Percentiles rank a stretch among this genome's conserved stretches.
Evolutionary conservation across 2,329 filamentous ascomycete species (phyloP).

Genomic region (Aspergillus bombycis): DNA sequence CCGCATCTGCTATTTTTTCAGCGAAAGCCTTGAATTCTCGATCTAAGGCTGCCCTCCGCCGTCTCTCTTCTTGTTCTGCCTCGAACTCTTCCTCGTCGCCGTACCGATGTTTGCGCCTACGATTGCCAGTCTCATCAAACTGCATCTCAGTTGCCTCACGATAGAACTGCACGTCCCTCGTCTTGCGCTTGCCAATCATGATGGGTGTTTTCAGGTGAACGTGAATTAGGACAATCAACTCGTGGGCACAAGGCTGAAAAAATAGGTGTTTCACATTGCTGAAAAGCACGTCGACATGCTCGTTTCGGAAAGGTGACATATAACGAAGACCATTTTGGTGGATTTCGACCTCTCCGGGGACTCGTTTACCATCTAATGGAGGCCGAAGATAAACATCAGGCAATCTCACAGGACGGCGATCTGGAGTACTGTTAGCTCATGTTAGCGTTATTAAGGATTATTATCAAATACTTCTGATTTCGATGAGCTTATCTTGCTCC

Average conservation of each 20-base stretch:
- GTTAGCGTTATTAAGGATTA: not conserved
- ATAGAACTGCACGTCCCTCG: slow-evolving; percentile 98
- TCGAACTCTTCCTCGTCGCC: slow-evolving; percentile 99
- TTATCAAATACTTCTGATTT: slow-evolving; percentile 76
- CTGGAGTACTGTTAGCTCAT: slow-evolving; percentile 56
- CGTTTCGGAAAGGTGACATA: slow-evolving; percentile 75
- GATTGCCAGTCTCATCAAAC: slow-evolving; percentile 97
- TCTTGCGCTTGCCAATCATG: slow-evolving; percentile 98
- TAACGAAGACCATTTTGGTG: slow-evolving; percentile 99
- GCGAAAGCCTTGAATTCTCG: slow-evolving; percentile 95
- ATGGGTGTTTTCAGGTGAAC: slow-evolving; percentile 98
- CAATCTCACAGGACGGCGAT: slow-evolving; percentile 85
- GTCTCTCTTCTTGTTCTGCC: slow-evolving; percentile 93
- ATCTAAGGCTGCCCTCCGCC: slow-evolving; percentile 87
- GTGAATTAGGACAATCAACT: slow-evolving; percentile 97
- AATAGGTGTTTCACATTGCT: slow-evolving; percentile 98
- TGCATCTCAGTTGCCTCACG: slow-evolving; percentile 97
- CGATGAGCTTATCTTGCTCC: slow-evolving; percentile 94
- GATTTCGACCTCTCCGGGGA: slow-evolving; percentile 93
- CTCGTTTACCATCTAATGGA: slow-evolving; percentile 93
- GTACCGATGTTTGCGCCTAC: slow-evolving; percentile 95
- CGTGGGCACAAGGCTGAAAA: slow-evolving; percentile 96
- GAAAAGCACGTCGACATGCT: slow-evolving; percentile 92
- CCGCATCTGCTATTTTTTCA: slow-evolving; percentile 96
- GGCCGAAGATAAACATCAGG: slow-evolving; percentile 96